Base-by-base conservation (phyloP, 352 stramenopile genomes). In the Pilasporangium apinafurcum region DNA sequence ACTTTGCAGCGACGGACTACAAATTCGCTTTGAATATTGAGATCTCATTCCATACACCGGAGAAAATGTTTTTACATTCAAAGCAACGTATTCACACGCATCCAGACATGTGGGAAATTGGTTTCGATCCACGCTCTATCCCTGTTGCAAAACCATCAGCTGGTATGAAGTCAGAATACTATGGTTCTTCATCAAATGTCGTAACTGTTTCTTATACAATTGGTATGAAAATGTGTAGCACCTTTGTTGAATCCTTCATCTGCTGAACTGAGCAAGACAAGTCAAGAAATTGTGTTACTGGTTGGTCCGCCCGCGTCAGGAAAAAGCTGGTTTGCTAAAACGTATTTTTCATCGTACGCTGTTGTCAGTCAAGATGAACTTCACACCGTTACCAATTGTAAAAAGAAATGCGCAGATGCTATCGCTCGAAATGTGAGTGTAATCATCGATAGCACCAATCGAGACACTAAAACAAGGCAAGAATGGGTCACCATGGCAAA, bases 11-110 rank as follows among this genome's bases (percentile, higher is more conserved):
- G 13, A 83, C 77, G 4, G 87, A 96, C 47, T 89, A 94, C 58
- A 91, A 92, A 53, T 93, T 95, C 40, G 86, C 87, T 12, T 52
- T 95, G 5, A 96, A 96, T 56, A 48, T 82, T n/a, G 65, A 65
- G 0, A 35, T 96, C 22, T 48, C 51, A 21, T 95, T 96, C 54
- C 59, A 77, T 34, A 95, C 86, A 1, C 86, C 87, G 3, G 84
- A 96, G 43, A 66, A 66, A 34, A 61, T 96, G 7, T 95, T 96
- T 37, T 38, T 92, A 21, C 46, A 56, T 17, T 76, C 70, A 1
- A 87, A 75, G 34, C 79, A 86, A 53, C 67, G 68, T 1, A 60
- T 91, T 25, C 77, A 90, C 48, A 86, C 70, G n/a, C 64, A 82
- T 28, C 26, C 60, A 16, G 70, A 74, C 31, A 80, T 66, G 38